These are phyloP conservation scores for Fraxinus floribunda DNA, from an alignment of 305 asterid genomes.

Conservation along the genomic window DNA sequence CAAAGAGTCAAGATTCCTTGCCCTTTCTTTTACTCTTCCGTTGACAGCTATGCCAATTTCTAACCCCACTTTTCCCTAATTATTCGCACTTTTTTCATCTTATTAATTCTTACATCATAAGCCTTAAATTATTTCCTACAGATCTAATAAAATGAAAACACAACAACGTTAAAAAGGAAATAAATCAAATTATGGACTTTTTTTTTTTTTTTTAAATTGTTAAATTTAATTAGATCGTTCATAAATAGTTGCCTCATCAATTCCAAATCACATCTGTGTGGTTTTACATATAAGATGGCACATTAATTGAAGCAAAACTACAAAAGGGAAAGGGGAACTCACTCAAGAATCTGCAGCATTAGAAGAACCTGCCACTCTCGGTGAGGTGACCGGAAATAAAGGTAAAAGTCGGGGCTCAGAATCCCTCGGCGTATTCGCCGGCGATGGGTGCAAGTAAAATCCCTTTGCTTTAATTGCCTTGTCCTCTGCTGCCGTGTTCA, in stretches of 20 bases:
- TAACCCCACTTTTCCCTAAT: constrained; percentile 17
- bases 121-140: not conserved
- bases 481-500: constrained; percentile 52
- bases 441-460: constrained; percentile 59
- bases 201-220: constrained; percentile 8
- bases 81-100: not conserved
- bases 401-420: constrained; percentile 64
- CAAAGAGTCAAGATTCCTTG: constrained; percentile 48
- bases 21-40: constrained; percentile 39
- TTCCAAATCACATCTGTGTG: constrained; percentile 34
- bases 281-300: constrained; percentile 32
- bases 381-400: constrained; percentile 61
- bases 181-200: not conserved
- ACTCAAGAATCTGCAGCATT: constrained; percentile 38
- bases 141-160: not conserved
- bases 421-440: constrained; percentile 59
- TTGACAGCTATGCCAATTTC: constrained; percentile 39
- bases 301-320: constrained; percentile 27
- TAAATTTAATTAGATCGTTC: constrained; percentile 20
- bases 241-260: constrained; percentile 21
- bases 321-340: constrained; percentile 22
- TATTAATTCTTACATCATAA: not conserved
- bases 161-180: not conserved
- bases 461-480: constrained; percentile 58
- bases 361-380: constrained; percentile 42